Evolutionary conservation across 169 alveolate species (phyloP).

Genomic region (Condylostoma magnum): DNA sequence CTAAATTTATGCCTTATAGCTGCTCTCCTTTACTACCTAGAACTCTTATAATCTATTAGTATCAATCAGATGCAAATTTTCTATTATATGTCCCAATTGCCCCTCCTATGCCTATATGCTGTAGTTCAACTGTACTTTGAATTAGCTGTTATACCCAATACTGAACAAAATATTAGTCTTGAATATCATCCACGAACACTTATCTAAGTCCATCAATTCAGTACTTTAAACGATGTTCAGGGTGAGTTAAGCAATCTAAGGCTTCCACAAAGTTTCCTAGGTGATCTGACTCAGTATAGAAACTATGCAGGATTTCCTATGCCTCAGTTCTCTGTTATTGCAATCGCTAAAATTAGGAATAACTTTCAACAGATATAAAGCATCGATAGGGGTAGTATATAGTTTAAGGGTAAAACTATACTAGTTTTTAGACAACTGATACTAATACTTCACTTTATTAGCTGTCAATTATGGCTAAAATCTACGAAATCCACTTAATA

Average conservation of each 20-base stretch:
- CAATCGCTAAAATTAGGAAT: constrained; percentile 33
- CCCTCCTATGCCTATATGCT: background rate
- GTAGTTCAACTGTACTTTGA: background rate
- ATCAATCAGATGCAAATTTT: constrained; percentile 61
- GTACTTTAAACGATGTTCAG: constrained; percentile 78
- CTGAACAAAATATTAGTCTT: background rate
- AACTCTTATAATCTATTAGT: constrained; percentile 27
- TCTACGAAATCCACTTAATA: constrained; percentile 37
- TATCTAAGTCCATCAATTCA: constrained; percentile 63
- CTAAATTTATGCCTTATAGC: constrained; percentile 26
- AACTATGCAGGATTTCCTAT: background rate
- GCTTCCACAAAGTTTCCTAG: constrained; percentile 63
- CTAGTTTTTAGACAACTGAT: constrained; percentile 37
- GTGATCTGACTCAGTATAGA: background rate
- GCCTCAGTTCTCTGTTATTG: constrained; percentile 2
- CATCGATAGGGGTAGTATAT: constrained; percentile 71
- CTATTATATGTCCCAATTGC: constrained; percentile 65
- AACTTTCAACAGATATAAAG: constrained; percentile 33
- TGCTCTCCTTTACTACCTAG: constrained; percentile 43
- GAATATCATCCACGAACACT: constrained; percentile 1
- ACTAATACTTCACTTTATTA: constrained; percentile 35
- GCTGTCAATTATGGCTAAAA: constrained; percentile 31
- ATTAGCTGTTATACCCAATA: background rate
- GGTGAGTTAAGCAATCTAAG: constrained; percentile 74
- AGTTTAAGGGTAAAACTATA: constrained; percentile 64